Percentiles rank a stretch among this genome's conserved stretches.
phyloP scores from a whole-genome alignment of 1,139 yeast species.

The Blastobotrys buckinghamii region DNA sequence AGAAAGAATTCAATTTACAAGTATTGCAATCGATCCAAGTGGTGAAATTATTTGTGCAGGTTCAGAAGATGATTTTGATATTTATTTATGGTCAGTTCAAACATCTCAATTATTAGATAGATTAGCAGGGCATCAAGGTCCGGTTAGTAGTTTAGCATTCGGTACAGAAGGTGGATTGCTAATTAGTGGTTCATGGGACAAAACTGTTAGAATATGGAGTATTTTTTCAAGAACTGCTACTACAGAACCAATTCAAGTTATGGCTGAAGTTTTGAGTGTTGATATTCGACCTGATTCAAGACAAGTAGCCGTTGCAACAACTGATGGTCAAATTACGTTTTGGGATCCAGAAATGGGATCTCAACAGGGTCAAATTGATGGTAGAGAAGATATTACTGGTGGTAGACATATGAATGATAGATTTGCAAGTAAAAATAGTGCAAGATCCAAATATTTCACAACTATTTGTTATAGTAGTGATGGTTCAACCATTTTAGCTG shows the following conservation, averaged over 20 bases:
- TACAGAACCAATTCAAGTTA: slow-evolving; percentile 85
- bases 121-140: slow-evolving; percentile 90
- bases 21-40: slow-evolving; percentile 93
- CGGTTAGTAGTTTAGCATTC: slow-evolving; percentile 81
- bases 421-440: slow-evolving; percentile 72
- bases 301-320: slow-evolving; percentile 79
- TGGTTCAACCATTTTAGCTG: slow-evolving; percentile 83
- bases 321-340: slow-evolving; percentile 80
- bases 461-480: slow-evolving; percentile 83
- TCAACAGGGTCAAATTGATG: slow-evolving; percentile 80
- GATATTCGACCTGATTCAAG: slow-evolving; percentile 90
- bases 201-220: slow-evolving; percentile 88
- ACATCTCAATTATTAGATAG: slow-evolving; percentile 87
- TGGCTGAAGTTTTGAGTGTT: slow-evolving; percentile 78
- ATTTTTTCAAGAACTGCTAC: slow-evolving; percentile 72
- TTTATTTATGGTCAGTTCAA: slow-evolving; percentile 96
- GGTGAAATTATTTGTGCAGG: slow-evolving; percentile 98
- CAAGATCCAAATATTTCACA: slow-evolving; percentile 78
- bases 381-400: slow-evolving; percentile 75
- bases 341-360: slow-evolving; percentile 81
- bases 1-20: slow-evolving; percentile 77
- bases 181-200: slow-evolving; percentile 97
- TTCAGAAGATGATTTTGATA: slow-evolving; percentile 81
- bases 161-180: slow-evolving; percentile 70
- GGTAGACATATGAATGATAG: slow-evolving; percentile 84